These are phyloP conservation scores for Moesziomyces sp. DNA, from an alignment of 1,284 basidiomycete species.

Conservation along the genomic window DNA sequence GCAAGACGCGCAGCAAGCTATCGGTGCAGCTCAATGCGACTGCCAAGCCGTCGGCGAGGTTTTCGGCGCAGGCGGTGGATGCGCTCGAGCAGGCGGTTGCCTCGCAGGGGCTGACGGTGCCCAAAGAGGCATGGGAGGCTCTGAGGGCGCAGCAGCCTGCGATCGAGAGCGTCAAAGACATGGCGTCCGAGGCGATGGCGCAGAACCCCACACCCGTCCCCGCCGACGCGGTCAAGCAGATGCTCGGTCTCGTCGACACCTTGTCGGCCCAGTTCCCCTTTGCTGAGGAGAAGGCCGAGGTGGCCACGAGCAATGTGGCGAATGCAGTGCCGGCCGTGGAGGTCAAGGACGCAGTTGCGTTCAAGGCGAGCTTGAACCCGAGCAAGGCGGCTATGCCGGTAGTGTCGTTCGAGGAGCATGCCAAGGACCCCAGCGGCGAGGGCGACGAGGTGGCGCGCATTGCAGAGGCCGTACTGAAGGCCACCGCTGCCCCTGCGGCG, in stretches of 20 bases:
- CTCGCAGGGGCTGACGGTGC: conserved; percentile 72
- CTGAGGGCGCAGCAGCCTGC: conserved; percentile 72
- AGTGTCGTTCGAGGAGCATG: conserved; percentile 41
- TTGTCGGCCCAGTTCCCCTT: conserved; percentile 74
- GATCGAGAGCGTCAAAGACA: conserved; percentile 58
- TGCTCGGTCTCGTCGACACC: conserved; percentile 73
- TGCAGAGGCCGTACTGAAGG: conserved; percentile 15
- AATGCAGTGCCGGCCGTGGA: conserved; percentile 72
- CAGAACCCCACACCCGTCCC: conserved; percentile 66
- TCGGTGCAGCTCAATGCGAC: conserved; percentile 66
- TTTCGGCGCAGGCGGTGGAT: conserved; percentile 76
- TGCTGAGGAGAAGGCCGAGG: conserved; percentile 70
- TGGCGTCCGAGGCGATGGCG: conserved; percentile 51
- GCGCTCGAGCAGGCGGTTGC: conserved; percentile 75
- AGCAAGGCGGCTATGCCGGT: conserved; percentile 70
- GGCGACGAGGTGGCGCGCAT: conserved; percentile 26
- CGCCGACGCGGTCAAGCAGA: conserved; percentile 71
- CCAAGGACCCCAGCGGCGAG: conserved; percentile 38
- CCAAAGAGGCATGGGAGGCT: conserved; percentile 71
- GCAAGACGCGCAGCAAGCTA: conserved; percentile 50
- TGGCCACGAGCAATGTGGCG: conserved; percentile 63
- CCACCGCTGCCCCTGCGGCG: conserved; percentile 2
- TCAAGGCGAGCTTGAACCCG: conserved; percentile 75
- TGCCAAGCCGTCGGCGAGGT: conserved; percentile 72
- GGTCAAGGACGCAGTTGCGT: conserved; percentile 76